Conservation (phyloP, 192 early-diverging fungal genomes). For the Entrophospora sp. region DNA sequence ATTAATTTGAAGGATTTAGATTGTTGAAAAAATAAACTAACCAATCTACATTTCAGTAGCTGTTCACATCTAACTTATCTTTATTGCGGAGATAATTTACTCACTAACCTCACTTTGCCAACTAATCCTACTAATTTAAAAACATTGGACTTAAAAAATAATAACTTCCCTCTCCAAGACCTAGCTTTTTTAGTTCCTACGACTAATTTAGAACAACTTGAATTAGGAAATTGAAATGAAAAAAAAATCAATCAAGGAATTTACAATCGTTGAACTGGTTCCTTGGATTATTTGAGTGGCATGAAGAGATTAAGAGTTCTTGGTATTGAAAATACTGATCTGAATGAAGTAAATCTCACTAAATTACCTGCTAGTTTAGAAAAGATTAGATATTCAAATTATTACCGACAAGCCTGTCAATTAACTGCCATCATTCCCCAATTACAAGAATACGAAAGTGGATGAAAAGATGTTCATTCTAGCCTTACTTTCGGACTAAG, state of each 20-base stretch:
- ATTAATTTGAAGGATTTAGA: constrained; percentile 7
- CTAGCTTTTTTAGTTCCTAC: background rate
- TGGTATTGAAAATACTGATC: background rate
- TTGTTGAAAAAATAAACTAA: background rate
- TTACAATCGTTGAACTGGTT: background rate
- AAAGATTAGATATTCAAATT: background rate
- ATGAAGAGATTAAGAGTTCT: background rate
- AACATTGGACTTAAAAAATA: background rate
- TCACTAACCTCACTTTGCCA: background rate
- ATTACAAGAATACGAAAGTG: background rate
- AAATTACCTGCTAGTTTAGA: constrained; percentile 5
- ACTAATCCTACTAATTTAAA: background rate
- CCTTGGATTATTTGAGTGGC: constrained; percentile 3
- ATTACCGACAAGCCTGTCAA: background rate
- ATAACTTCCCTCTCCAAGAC: background rate
- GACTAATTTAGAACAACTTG: background rate
- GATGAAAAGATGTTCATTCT: no score
- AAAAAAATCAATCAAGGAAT: background rate
- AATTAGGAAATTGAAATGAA: background rate
- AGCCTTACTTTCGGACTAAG: no score
- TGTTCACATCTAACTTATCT: background rate
- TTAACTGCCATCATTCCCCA: background rate
- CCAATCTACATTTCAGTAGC: background rate
- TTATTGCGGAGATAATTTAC: background rate
- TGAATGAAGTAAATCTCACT: background rate